Base-by-base conservation (phyloP, 2,329 filamentous ascomycete species). In the Coniochaeta ligniaria region DNA sequence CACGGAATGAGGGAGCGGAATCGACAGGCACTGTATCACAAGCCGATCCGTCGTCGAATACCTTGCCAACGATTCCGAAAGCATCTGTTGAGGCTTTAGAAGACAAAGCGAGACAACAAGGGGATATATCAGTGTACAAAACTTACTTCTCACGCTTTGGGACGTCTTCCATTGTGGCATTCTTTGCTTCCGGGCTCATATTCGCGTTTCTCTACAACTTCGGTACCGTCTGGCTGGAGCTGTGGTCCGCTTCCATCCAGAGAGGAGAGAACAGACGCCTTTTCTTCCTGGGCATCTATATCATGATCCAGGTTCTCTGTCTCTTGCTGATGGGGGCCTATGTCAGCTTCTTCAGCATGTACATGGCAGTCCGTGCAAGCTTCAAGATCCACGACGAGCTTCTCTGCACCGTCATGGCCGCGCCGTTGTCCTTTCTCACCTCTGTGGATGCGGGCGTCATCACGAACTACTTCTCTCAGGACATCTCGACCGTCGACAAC, bases 381-480 rank as follows among this genome's bases (percentile, higher is more conserved):
- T 63, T 71, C 26, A 35, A 33, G 9, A 56, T n/a, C 17, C 71
- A 71, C 16, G 61, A 58, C 17, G 63, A 62, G 22, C 65, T 68
- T 3, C 63, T 72, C 2, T 60, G 61, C 6, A 70, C 69, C 0
- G 67, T 70, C 12, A 68, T 72, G 64, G 24, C 58, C 14, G 66
- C 69, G 17, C 63, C 70, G 0, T 67, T 70, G 38, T 60, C 64
- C 2, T 72, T 72, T 60, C 67, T 74, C 28, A 71, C 70, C 0
- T 63, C 65, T 8, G 72, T 71, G 1, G 67, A 72, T 58, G 67
- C 65, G 24, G 72, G 72, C 28, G 62, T 67, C 1, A 67, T 68
- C 2, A 67, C 69, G 20, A 73, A 74, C 59, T 64, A 71, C 43
- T 76, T 76, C 61, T 75, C 73, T 22, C 74, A 76, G 60, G 74